These are phyloP conservation scores for Aotearoamyces nothofagi DNA, from an alignment of 2,329 filamentous ascomycete genomes.

Conservation along the genomic window DNA sequence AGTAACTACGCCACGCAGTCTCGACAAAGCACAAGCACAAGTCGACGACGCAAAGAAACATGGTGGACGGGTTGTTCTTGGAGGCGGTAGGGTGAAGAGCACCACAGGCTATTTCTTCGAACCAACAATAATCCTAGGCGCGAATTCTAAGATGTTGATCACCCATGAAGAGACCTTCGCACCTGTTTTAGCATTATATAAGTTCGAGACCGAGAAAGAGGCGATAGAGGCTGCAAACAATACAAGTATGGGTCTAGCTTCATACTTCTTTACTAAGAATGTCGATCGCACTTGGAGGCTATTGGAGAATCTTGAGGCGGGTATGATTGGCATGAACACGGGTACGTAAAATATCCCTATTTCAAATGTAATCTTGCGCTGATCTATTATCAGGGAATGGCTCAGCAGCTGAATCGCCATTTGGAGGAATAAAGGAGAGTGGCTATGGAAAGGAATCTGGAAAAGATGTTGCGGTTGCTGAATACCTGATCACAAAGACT, in stretches of 20 bases:
- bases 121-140: constrained; percentile 47
- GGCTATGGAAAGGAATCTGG: constrained; percentile 55
- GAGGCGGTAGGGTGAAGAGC: constrained; percentile 35
- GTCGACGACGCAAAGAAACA: constrained; percentile 47
- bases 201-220: constrained; percentile 52
- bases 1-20: constrained; percentile 36
- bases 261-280: constrained; percentile 55
- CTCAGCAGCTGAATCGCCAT: constrained; percentile 51
- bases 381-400: constrained; percentile 30
- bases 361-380: not conserved
- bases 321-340: constrained; percentile 54
- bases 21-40: constrained; percentile 41
- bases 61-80: constrained; percentile 48
- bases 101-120: constrained; percentile 52
- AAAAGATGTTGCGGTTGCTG: constrained; percentile 47
- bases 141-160: constrained; percentile 40
- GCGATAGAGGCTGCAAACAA: constrained; percentile 43
- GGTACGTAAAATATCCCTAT: constrained; percentile 21
- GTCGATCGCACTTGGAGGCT: constrained; percentile 49
- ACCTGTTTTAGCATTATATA: constrained; percentile 46
- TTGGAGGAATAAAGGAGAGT: constrained; percentile 52
- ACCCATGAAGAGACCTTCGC: constrained; percentile 49
- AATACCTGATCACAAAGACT: constrained; percentile 50
- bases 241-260: constrained; percentile 47
- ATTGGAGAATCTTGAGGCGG: constrained; percentile 51